Conservation (phyloP, 768 basidiomycete genomes). For the Suillus clintonianus region DNA sequence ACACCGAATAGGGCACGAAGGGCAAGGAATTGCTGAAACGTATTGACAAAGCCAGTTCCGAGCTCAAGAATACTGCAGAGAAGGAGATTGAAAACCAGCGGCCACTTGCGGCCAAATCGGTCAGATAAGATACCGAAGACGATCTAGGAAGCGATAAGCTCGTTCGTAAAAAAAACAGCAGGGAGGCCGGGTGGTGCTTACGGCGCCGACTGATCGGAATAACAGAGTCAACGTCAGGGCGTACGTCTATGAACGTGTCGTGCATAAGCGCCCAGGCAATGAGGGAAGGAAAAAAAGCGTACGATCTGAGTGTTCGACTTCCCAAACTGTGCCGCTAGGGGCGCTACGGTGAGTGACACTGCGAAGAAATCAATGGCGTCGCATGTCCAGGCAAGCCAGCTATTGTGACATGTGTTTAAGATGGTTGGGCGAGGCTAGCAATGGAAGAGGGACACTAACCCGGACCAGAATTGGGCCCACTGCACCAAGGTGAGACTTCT, state of each 20-base stretch:
- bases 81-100: slow-evolving; percentile 74
- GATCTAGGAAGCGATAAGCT: slow-evolving; percentile 32
- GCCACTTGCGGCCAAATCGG: slow-evolving; percentile 93
- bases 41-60: slow-evolving; percentile 78
- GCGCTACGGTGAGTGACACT: slow-evolving; percentile 59
- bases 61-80: slow-evolving; percentile 74
- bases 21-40: slow-evolving; percentile 77
- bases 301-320: slow-evolving; percentile 46
- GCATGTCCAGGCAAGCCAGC: slow-evolving; percentile 85
- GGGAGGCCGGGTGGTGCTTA: slow-evolving; percentile 31
- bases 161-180: not conserved
- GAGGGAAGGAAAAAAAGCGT: slow-evolving; percentile 12
- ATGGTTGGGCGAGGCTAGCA: not conserved
- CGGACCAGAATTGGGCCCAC: slow-evolving; percentile 59
- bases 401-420: slow-evolving; percentile 20
- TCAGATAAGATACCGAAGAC: slow-evolving; percentile 87
- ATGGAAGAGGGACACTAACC: slow-evolving; percentile 35
- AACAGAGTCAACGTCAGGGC: slow-evolving; percentile 91
- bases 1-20: slow-evolving; percentile 84
- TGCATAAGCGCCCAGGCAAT: not conserved
- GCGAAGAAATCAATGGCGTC: slow-evolving; percentile 89
- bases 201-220: slow-evolving; percentile 82
- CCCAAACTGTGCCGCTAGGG: slow-evolving; percentile 52
- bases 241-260: slow-evolving; percentile 48
- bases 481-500: slow-evolving; percentile 49